A percentile compares a stretch with the other conserved stretches of the same genome.
phyloP scores from a whole-genome alignment of 2,329 filamentous ascomycete species.

The Hypoxylon sp. region DNA sequence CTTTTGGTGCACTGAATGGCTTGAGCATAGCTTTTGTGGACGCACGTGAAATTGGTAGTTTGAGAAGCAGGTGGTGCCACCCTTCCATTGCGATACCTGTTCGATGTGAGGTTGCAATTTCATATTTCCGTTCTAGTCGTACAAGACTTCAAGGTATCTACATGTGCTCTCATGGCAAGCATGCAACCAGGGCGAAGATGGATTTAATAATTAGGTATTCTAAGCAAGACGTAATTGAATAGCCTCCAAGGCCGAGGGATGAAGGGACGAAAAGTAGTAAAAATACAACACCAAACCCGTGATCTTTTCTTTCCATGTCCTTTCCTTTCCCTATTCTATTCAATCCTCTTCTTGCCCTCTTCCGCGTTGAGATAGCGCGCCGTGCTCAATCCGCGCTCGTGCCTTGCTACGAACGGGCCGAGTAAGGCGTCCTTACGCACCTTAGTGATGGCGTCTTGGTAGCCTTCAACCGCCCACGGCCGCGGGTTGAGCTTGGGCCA shows the following conservation, averaged over 20 bases:
- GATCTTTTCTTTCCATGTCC: background rate
- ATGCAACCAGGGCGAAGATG: background rate
- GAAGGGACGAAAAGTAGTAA: conserved; percentile 29
- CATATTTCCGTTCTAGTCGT: background rate
- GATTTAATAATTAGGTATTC: conserved; percentile 14
- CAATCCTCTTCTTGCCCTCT: conserved; percentile 98
- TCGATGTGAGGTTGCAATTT: background rate
- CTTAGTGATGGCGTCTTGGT: conserved; percentile 86
- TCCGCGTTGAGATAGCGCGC: conserved; percentile 87
- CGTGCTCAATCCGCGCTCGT: conserved; percentile 88
- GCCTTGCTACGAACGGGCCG: conserved; percentile 79
- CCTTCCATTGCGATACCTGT: background rate
- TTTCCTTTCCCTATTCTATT: conserved; percentile 65
- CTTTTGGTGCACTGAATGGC: too few species aligned
- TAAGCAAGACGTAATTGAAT: conserved; percentile 14
- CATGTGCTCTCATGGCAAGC: background rate
- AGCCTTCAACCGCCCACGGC: conserved; percentile 87
- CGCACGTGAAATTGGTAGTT: too few species aligned
- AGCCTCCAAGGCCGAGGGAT: background rate
- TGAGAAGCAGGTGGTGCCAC: too few species aligned
- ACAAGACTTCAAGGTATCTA: background rate
- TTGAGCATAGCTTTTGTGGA: too few species aligned
- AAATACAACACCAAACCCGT: conserved; percentile 15
- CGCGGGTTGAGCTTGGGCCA: conserved; percentile 97
- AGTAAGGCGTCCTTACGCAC: conserved; percentile 87